phyloP scores from a whole-genome alignment of 176 grass and related monocot species.

The Luzula sylvatica region DNA sequence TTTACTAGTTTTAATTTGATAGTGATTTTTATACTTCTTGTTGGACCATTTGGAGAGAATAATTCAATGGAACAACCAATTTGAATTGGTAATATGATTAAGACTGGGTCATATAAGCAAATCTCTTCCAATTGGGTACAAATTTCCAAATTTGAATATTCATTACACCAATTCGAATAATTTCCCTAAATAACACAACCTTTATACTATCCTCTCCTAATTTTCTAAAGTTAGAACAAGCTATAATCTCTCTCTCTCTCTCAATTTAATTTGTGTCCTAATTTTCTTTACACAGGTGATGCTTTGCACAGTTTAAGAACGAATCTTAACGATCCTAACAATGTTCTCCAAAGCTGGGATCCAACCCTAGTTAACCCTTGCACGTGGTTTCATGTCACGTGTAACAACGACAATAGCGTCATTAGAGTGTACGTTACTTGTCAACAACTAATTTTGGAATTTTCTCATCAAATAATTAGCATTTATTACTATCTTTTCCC shows the following conservation, averaged over 20 bases:
- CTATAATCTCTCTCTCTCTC: no score
- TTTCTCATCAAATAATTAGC: no score
- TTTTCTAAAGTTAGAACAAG: no score
- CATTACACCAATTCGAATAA: background rate
- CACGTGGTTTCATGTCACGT: slow-evolving; percentile 97
- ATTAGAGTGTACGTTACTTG: slow-evolving; percentile 99
- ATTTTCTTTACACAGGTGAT: slow-evolving; percentile 53
- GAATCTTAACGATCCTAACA: slow-evolving; percentile 86
- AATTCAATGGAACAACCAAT: slow-evolving; percentile 5
- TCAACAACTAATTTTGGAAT: no score
- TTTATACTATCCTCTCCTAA: no score
- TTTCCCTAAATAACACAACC: no score
- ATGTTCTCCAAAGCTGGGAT: slow-evolving; percentile 98
- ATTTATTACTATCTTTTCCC: slow-evolving; percentile 13
- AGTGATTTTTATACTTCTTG: slow-evolving; percentile 2
- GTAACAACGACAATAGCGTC: slow-evolving; percentile 97
- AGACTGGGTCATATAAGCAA: background rate
- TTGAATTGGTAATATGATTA: background rate
- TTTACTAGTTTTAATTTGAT: background rate
- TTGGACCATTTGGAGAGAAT: background rate
- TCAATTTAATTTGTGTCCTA: background rate
- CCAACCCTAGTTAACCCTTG: slow-evolving; percentile 91
- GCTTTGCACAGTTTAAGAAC: slow-evolving; percentile 75
- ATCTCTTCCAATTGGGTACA: background rate
- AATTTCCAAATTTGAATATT: background rate